Percentiles rank a stretch among this genome's conserved stretches.
Conservation (phyloP, 2,329 filamentous ascomycete species). For the Aspergillus uvarum region DNA sequence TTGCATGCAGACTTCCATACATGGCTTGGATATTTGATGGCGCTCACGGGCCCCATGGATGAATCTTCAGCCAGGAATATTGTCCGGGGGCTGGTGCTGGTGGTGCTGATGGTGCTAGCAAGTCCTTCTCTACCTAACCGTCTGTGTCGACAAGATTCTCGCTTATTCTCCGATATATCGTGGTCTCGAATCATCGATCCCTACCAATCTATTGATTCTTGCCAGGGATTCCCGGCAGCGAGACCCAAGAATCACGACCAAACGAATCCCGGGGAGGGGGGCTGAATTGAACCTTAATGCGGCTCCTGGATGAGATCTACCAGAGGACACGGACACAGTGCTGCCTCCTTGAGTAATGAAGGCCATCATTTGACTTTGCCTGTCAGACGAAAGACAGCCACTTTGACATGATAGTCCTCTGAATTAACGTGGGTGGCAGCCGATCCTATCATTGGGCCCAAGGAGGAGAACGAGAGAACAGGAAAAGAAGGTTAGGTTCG, state of each 20-base stretch:
- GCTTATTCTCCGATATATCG: conserved; percentile 21
- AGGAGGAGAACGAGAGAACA: neutral
- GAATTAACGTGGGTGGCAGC: neutral
- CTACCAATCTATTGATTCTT: conserved; percentile 12
- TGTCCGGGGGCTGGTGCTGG: neutral
- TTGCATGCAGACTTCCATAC: neutral
- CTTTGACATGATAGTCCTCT: neutral
- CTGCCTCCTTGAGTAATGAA: neutral
- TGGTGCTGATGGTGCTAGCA: neutral
- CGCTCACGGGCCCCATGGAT: conserved; percentile 8
- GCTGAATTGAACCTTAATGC: conserved; percentile 15
- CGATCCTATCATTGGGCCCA: neutral
- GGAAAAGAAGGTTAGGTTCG: neutral
- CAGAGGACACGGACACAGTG: neutral
- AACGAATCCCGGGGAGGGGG: conserved; percentile 4
- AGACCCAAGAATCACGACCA: conserved; percentile 3
- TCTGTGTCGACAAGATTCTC: conserved; percentile 13
- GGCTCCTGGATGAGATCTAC: conserved; percentile 1
- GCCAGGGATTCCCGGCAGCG: conserved; percentile 5
- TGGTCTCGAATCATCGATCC: conserved; percentile 14
- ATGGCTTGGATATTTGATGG: conserved; percentile 1
- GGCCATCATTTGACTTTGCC: neutral
- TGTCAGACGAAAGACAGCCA: neutral
- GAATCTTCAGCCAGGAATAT: conserved; percentile 9
- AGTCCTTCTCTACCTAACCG: too few relatives aligned